phyloP scores from a whole-genome alignment of 257 asterid genomes.

The Solanum bulbocastanum region DNA sequence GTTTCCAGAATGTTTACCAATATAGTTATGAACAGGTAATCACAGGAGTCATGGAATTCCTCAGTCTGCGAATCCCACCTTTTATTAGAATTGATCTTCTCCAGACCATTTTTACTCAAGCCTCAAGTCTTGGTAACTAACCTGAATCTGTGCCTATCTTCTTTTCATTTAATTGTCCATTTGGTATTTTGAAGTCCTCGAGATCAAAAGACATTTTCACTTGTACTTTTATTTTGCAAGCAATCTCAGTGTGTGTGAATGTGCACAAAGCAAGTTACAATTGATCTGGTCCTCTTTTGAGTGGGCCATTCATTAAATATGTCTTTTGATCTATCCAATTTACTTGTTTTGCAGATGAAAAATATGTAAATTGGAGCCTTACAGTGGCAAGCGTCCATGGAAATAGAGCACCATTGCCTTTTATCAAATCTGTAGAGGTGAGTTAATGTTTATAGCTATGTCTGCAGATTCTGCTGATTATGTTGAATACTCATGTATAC shows the following conservation, averaged over 20 bases:
- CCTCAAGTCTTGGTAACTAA: constrained; percentile 62
- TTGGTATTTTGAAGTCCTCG: neutral
- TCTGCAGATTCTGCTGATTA: neutral
- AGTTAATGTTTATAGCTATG: neutral
- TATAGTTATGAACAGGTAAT: constrained; percentile 52
- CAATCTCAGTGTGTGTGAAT: neutral
- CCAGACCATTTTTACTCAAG: constrained; percentile 64
- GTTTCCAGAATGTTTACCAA: constrained; percentile 14
- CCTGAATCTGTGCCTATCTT: neutral
- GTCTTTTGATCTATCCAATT: neutral
- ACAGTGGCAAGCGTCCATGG: constrained; percentile 80
- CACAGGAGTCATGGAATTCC: constrained; percentile 65
- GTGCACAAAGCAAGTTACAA: neutral
- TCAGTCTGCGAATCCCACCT: constrained; percentile 59
- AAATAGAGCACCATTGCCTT: constrained; percentile 77
- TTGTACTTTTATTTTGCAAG: neutral
- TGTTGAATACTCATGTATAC: neutral
- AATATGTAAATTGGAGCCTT: constrained; percentile 84
- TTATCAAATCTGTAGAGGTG: constrained; percentile 75
- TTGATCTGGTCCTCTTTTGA: neutral
- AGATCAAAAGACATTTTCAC: neutral
- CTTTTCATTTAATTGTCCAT: constrained; percentile 2
- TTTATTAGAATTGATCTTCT: constrained; percentile 77
- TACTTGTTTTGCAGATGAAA: constrained; percentile 48
- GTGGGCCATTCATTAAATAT: neutral